Base-by-base conservation (phyloP, 2,329 filamentous ascomycete genomes). In the Parascedosporium putredinis region DNA sequence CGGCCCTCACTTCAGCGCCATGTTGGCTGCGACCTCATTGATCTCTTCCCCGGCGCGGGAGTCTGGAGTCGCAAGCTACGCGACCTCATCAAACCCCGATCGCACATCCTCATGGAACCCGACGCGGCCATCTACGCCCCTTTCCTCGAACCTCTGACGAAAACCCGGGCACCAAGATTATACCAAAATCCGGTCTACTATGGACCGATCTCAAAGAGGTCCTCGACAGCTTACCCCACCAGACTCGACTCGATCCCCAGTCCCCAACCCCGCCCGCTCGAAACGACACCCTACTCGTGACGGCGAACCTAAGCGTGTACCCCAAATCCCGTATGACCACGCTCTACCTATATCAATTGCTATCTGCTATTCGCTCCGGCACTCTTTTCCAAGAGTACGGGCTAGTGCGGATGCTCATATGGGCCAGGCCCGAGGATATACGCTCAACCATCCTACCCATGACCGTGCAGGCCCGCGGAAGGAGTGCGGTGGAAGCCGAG, bases 31-130 rank as follows among this genome's bases (percentile, higher is more conserved):
- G 89, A 95, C 58, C 75, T 97, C 42, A 71, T 98, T 58, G 91
- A 97, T 61, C 70, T 95, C 50, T 88, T 90, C 62, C 91, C 91
- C 0, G 89, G 89, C 12, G 69, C 70, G 1, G 88, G 89, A 7
- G 49, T 95, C 2, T 93, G 85, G 79, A 95, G 90, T 29, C 71
- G 72, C 24, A 86, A 84, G 58, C 70, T 97, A 1, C 81, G 95
- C 61, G 73, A 87, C 0, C 68, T 76, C 43, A 71, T 98, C 6
- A 69, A 88, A 58, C 91, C 91, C 4, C 81, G 88, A 51, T 82
- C 79, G 4, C 93, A 98, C 68, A 69, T 96, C 42, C 72, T 98
- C 38, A 74, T 96, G 65, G 90, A 97, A 59, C 81, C 83, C 2
- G 77, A 86, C 29, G 63, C 66, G 2, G 65, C 71, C 0, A 58